Evolutionary conservation across 148 eudicot species (phyloP).

Genomic region (Salicornia ramosissima): DNA sequence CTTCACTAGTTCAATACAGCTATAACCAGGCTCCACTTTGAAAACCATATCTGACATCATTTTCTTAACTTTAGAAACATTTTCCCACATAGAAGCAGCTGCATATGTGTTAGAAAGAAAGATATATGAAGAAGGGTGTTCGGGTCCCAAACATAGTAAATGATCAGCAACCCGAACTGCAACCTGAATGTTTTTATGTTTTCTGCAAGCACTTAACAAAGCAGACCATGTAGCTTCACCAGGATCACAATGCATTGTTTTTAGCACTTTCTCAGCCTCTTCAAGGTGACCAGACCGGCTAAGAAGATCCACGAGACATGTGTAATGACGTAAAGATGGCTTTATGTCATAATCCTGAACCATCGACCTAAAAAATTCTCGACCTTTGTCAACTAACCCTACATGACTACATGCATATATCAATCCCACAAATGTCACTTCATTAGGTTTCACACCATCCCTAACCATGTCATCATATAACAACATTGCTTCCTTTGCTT

Average conservation of each 20-base stretch:
- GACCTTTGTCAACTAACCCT: constrained; percentile 59
- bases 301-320: constrained; percentile 60
- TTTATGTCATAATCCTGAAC: constrained; percentile 39
- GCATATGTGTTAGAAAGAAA: constrained; percentile 63
- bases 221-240: constrained; percentile 82
- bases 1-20: constrained; percentile 54
- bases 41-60: constrained; percentile 42
- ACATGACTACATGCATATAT: constrained; percentile 79
- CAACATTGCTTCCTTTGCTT: constrained; percentile 51
- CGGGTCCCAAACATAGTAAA: constrained; percentile 41
- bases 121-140: constrained; percentile 53
- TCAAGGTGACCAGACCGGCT: constrained; percentile 61
- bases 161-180: constrained; percentile 54
- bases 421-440: constrained; percentile 62
- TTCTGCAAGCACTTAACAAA: constrained; percentile 61
- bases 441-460: constrained; percentile 56
- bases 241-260: constrained; percentile 56
- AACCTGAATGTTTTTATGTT: constrained; percentile 34
- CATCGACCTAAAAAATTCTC: constrained; percentile 51
- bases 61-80: constrained; percentile 47
- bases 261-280: constrained; percentile 56
- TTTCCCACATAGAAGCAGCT: constrained; percentile 55
- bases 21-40: constrained; percentile 65
- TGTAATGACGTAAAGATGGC: constrained; percentile 68
- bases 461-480: constrained; percentile 55